These are phyloP conservation scores for Stereocaulon alpinum DNA, from an alignment of 495 filamentous ascomycete genomes.

Conservation along the genomic window DNA sequence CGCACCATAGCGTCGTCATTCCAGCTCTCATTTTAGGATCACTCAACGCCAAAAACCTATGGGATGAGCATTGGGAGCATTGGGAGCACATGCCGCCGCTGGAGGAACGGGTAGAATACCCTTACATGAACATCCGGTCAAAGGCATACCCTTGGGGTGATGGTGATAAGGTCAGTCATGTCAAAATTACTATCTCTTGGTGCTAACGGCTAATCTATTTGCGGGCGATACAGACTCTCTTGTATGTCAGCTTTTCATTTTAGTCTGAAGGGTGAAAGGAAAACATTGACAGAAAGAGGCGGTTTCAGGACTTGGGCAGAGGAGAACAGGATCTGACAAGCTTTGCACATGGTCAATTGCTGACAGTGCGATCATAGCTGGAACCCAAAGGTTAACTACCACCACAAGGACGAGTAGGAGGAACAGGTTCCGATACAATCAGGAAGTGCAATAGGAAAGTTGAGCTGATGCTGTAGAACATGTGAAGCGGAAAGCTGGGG, in stretches of 20 bases:
- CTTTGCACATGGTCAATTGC: neutral
- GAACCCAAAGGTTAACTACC: conserved; percentile 91
- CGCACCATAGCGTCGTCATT: conserved; percentile 46
- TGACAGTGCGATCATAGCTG: conserved; percentile 48
- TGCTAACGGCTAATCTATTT: neutral
- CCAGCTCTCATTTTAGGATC: conserved; percentile 59
- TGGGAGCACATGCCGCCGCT: conserved; percentile 75
- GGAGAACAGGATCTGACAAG: neutral
- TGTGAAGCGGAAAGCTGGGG: neutral
- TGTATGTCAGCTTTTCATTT: conserved; percentile 43
- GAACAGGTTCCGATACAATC: neutral
- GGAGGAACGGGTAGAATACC: conserved; percentile 80
- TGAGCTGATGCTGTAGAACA: neutral
- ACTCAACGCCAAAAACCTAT: conserved; percentile 77
- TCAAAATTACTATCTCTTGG: neutral
- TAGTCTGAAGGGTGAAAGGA: neutral
- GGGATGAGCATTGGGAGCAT: conserved; percentile 95
- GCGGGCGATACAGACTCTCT: conserved; percentile 39
- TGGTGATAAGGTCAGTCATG: conserved; percentile 70
- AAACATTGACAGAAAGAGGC: too few species aligned
- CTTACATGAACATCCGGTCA: conserved; percentile 84
- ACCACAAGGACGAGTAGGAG: conserved; percentile 68
- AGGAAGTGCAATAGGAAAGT: neutral
- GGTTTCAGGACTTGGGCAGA: neutral
- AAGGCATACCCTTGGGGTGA: conserved; percentile 89